phyloP scores from a whole-genome alignment of 371 early-diverging fungal genomes.

The Chytridium lagenaria region DNA sequence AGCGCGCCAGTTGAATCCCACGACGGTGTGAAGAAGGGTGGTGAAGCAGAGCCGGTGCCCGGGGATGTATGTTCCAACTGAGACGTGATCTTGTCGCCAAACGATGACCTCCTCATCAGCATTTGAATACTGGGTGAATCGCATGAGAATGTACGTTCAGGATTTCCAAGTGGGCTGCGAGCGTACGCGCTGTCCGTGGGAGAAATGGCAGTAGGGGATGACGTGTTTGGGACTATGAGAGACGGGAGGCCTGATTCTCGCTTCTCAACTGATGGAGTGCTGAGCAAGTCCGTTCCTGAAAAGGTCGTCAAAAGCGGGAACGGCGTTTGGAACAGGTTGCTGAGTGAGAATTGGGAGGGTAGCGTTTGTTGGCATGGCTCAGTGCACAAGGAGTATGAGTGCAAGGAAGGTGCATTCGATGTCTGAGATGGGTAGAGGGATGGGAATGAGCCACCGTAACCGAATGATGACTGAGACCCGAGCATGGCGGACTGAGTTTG shows the following conservation, averaged over 20 bases:
- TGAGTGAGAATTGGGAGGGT: not conserved
- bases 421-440: not conserved
- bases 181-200: constrained; percentile 5
- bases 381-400: not conserved
- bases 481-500: not conserved
- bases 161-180: not conserved
- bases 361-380: not conserved
- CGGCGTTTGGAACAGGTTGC: constrained; percentile 5
- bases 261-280: not conserved
- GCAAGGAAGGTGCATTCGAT: not conserved
- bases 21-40: constrained; percentile 16
- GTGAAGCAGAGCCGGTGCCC: not conserved
- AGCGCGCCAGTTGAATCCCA: constrained; percentile 17
- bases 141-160: not conserved
- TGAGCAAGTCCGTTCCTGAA: not conserved
- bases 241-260: not conserved
- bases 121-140: not conserved
- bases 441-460: not conserved
- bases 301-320: not conserved
- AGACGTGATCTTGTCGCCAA: not conserved
- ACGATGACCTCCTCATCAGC: not conserved
- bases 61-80: too few relatives aligned
- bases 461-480: not conserved
- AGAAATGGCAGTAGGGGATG: constrained; percentile 4
- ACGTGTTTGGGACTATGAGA: not conserved